Percentiles rank a stretch among this genome's conserved stretches.
Evolutionary conservation across 176 grass and related monocot genomes (phyloP).

Genomic region (Oryza nivara): DNA sequence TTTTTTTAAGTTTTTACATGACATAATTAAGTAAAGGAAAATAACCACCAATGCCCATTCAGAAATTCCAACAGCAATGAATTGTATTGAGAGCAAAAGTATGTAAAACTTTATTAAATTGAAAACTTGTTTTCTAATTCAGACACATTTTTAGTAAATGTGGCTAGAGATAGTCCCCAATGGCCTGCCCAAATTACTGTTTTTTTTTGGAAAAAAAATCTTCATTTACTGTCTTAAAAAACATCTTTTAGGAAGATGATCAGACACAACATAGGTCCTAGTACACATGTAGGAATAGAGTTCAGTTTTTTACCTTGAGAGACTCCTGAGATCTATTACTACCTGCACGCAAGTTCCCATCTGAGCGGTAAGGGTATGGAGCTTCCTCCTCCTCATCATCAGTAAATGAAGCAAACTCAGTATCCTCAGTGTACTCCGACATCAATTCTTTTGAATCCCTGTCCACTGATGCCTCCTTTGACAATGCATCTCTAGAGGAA

Average conservation of each 20-base stretch:
- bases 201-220: too few relatives aligned
- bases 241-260: background rate
- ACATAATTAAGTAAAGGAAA: constrained; percentile 24
- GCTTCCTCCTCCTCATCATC: constrained; percentile 69
- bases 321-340: constrained; percentile 44
- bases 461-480: constrained; percentile 60
- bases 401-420: constrained; percentile 80
- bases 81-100: constrained; percentile 21
- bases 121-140: constrained; percentile 2
- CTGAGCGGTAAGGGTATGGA: constrained; percentile 43
- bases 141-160: background rate
- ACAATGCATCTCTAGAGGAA: constrained; percentile 56
- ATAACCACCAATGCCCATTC: constrained; percentile 12
- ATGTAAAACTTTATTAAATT: constrained; percentile 5
- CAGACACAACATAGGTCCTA: background rate
- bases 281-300: background rate
- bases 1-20: constrained; percentile 1
- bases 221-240: background rate
- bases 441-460: constrained; percentile 70
- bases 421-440: constrained; percentile 72
- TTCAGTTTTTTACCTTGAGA: constrained; percentile 55
- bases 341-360: constrained; percentile 43
- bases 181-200: background rate
- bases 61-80: constrained; percentile 33
- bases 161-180: background rate